phyloP scores from a whole-genome alignment of 139 green algal species.

The Yamagishiella unicocca region DNA sequence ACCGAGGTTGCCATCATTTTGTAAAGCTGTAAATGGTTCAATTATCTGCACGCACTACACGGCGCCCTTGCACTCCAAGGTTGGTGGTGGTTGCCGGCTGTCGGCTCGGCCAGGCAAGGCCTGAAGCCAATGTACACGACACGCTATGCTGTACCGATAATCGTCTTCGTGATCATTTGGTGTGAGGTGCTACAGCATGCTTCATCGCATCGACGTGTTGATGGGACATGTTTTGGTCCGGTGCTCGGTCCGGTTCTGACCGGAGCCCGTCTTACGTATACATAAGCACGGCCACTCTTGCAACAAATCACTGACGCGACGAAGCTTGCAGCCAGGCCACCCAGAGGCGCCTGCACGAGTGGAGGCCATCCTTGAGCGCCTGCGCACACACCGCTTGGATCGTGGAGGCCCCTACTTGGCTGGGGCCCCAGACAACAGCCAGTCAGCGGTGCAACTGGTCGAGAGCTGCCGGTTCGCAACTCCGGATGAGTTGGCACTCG shows the following conservation, averaged over 20 bases:
- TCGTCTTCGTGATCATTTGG: not conserved
- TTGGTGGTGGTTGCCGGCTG: not conserved
- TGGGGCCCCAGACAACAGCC: not conserved
- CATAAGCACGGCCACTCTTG: no score
- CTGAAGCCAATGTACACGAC: not conserved
- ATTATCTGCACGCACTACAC: slow-evolving; percentile 1
- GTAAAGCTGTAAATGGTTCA: not conserved
- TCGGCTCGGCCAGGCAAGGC: not conserved
- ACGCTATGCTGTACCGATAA: not conserved
- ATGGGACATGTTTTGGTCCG: no score
- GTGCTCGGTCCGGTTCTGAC: not conserved
- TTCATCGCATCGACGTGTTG: not conserved
- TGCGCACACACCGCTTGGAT: not conserved
- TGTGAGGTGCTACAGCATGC: not conserved
- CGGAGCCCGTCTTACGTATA: not conserved
- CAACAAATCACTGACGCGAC: not conserved
- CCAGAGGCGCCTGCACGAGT: not conserved
- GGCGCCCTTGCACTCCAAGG: not conserved
- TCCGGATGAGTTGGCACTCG: slow-evolving; percentile 55
- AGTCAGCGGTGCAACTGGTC: not conserved
- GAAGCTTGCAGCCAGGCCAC: not conserved
- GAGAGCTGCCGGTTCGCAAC: not conserved
- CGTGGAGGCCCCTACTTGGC: not conserved
- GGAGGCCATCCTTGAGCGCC: not conserved
- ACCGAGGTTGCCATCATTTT: no score